These are phyloP conservation scores for Phlyctochytrium bullatum DNA, from an alignment of 192 early-diverging fungal species.

Conservation along the genomic window DNA sequence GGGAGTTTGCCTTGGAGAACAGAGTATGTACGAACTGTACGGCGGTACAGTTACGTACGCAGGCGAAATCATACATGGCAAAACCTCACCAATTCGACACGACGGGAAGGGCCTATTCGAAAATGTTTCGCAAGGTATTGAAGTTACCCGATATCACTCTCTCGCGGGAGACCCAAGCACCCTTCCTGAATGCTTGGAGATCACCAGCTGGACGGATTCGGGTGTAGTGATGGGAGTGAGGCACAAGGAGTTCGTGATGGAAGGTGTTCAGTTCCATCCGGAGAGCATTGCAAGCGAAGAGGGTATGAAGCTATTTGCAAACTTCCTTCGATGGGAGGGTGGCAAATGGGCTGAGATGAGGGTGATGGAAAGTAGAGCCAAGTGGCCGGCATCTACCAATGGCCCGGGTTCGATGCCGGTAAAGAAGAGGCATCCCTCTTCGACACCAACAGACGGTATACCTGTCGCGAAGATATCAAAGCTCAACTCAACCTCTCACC, in stretches of 20 bases:
- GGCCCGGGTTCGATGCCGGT: conserved; percentile 8
- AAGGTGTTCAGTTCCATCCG: conserved; percentile 98
- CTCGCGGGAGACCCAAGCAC: conserved; percentile 83
- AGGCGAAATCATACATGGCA: conserved; percentile 97
- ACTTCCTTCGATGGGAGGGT: conserved; percentile 85
- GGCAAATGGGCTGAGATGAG: conserved; percentile 76
- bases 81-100: conserved; percentile 86
- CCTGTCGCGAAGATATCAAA: conserved; percentile 43
- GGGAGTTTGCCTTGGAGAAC: conserved; percentile 96
- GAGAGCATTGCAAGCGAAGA: conserved; percentile 95
- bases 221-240: conserved; percentile 95
- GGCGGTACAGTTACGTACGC: conserved; percentile 90
- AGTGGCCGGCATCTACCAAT: conserved; percentile 4
- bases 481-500: conserved; percentile 48
- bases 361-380: background rate
- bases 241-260: conserved; percentile 83
- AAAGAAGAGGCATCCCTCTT: conserved; percentile 5
- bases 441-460: conserved; percentile 28
- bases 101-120: conserved; percentile 87
- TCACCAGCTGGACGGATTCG: conserved; percentile 80
- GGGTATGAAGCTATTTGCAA: conserved; percentile 81
- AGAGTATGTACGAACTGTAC: conserved; percentile 95
- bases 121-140: conserved; percentile 79
- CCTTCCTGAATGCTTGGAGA: conserved; percentile 73
- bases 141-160: conserved; percentile 95